Evolutionary conservation across 2,329 filamentous ascomycete genomes (phyloP).

Genomic region (Paraconiothyrium sp.): DNA sequence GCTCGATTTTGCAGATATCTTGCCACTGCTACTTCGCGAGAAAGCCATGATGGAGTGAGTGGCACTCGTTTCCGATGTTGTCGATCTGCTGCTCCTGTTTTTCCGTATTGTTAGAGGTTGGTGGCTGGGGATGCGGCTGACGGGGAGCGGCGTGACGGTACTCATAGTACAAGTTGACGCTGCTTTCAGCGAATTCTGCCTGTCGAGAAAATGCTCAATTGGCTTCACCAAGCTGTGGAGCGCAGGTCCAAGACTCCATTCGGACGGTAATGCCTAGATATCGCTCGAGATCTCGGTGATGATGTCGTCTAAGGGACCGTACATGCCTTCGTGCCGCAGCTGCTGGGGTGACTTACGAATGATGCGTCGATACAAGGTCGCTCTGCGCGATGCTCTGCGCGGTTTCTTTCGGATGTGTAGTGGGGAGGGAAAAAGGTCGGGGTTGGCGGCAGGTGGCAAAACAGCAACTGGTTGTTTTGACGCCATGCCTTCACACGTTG

Average conservation of each 20-base stretch:
- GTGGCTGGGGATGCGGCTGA: constrained; percentile 41
- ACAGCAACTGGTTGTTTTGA: constrained; percentile 14
- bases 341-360: constrained; percentile 33
- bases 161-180: constrained; percentile 34
- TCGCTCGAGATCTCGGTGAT: constrained; percentile 45
- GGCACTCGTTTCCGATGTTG: constrained; percentile 37
- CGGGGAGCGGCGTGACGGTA: constrained; percentile 37
- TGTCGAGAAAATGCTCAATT: constrained; percentile 28
- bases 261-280: constrained; percentile 35
- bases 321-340: constrained; percentile 17
- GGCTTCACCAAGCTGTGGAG: constrained; percentile 25
- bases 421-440: constrained; percentile 36
- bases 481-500: constrained; percentile 16
- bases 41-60: constrained; percentile 25
- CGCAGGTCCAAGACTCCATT: constrained; percentile 18
- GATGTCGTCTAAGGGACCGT: constrained; percentile 46
- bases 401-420: constrained; percentile 42
- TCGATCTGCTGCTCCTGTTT: constrained; percentile 42
- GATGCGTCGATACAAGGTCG: constrained; percentile 37
- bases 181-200: constrained; percentile 29
- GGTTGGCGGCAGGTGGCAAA: constrained; percentile 25
- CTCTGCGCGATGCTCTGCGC: constrained; percentile 34
- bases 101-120: constrained; percentile 46
- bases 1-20: constrained; percentile 17
- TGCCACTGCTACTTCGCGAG: constrained; percentile 27